phyloP scores from a whole-genome alignment of 352 stramenopile species.

The Phytopythium sindhum region DNA sequence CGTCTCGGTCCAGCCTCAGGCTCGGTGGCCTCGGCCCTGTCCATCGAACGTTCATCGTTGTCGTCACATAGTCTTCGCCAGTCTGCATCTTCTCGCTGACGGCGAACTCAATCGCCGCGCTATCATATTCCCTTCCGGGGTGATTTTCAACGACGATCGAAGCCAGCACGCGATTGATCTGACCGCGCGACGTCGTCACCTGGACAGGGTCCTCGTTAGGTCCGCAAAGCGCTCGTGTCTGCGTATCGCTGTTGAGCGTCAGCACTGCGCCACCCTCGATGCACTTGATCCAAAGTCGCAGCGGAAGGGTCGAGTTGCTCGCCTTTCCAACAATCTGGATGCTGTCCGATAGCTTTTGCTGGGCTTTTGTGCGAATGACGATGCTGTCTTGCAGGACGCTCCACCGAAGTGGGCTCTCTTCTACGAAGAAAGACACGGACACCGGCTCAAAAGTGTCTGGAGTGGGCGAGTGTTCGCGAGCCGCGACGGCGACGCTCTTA shows the following conservation, averaged over 20 bases:
- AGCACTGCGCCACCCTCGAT: not conserved
- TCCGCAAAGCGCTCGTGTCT: not conserved
- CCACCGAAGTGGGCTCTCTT: not conserved
- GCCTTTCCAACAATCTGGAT: not conserved
- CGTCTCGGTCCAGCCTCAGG: not conserved
- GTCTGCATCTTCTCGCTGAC: not conserved
- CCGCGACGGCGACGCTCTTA: not conserved
- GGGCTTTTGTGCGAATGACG: not conserved
- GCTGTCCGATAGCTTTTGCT: not conserved
- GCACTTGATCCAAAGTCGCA: constrained; percentile 4
- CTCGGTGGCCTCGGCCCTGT: not conserved
- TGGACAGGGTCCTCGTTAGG: not conserved
- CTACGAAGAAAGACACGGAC: not conserved
- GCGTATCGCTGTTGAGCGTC: not conserved
- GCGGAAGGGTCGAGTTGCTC: not conserved
- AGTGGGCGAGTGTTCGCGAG: not conserved
- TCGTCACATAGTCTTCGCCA: not conserved
- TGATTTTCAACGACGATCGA: constrained; percentile 1
- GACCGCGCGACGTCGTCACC: not conserved
- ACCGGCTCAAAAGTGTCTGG: not conserved
- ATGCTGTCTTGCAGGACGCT: not conserved
- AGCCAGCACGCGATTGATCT: not conserved
- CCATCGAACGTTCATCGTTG: constrained; percentile 1
- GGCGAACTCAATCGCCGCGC: not conserved
- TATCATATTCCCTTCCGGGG: not conserved